Percentiles rank a stretch among this genome's conserved stretches.
Evolutionary conservation across 495 filamentous ascomycete genomes (phyloP).

Genomic region (Neurospora terricola): DNA sequence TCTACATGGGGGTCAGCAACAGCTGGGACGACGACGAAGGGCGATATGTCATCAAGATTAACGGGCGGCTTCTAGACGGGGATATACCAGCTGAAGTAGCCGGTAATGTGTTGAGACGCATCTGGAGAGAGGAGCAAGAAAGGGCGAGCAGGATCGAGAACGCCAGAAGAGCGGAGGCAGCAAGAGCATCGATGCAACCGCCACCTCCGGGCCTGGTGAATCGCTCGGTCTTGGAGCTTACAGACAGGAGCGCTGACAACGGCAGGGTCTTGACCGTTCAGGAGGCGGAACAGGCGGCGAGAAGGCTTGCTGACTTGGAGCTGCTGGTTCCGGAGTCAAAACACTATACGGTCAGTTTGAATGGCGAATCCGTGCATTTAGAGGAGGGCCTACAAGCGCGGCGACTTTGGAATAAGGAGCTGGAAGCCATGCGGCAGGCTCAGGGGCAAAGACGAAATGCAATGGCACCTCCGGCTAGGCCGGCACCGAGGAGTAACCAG

Average conservation of each 20-base stretch:
- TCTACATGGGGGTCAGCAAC: slow-evolving; percentile 3
- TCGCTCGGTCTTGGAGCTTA: background rate
- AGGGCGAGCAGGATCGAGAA: background rate
- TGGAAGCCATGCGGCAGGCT: background rate
- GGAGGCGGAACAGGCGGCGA: background rate
- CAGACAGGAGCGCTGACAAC: background rate
- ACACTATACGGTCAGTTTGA: background rate
- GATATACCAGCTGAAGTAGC: background rate
- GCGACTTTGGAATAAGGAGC: background rate
- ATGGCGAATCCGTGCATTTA: background rate
- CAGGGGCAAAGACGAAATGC: background rate
- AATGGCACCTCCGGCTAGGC: background rate
- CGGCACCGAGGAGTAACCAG: background rate
- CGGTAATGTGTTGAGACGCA: background rate
- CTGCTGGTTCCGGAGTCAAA: background rate
- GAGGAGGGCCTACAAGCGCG: background rate
- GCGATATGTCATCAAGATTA: background rate
- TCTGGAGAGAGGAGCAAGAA: background rate
- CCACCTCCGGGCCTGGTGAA: background rate
- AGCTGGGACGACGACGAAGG: background rate
- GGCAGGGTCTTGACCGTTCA: background rate
- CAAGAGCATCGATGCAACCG: background rate
- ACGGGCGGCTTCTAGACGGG: background rate
- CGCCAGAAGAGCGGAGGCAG: background rate
- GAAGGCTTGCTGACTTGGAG: background rate